Conservation (phyloP, 2,329 filamentous ascomycete genomes). For the Botryosphaeria agaves region DNA sequence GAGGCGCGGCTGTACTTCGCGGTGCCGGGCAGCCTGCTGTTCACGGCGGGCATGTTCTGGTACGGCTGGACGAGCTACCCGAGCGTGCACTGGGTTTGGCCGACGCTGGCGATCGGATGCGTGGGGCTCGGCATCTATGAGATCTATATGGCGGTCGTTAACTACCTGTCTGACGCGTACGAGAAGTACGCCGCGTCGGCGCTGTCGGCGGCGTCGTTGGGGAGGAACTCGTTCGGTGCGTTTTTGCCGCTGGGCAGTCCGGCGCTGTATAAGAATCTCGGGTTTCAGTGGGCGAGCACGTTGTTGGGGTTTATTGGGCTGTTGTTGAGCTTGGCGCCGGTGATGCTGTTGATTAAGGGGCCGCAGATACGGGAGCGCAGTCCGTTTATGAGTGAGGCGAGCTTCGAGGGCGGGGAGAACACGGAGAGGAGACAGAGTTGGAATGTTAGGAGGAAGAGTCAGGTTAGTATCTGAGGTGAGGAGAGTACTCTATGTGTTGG, state of each 20-base stretch:
- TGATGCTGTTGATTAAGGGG: constrained; percentile 24
- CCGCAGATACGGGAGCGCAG: constrained; percentile 20
- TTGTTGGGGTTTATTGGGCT: constrained; percentile 25
- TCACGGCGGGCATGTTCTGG: constrained; percentile 12
- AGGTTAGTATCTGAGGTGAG: no score
- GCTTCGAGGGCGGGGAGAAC: constrained; percentile 6
- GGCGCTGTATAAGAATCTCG: constrained; percentile 20
- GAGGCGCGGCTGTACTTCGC: constrained; percentile 25
- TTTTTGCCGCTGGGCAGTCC: constrained; percentile 27
- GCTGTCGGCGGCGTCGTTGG: constrained; percentile 26
- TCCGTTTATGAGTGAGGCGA: constrained; percentile 17
- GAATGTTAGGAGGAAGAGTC: no score
- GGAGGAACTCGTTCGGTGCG: constrained; percentile 27
- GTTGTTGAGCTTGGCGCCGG: constrained; percentile 20
- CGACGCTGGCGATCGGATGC: constrained; percentile 10
- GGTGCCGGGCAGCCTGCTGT: constrained; percentile 22
- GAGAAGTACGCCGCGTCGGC: constrained; percentile 30
- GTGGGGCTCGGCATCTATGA: constrained; percentile 14
- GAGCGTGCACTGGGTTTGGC: constrained; percentile 12
- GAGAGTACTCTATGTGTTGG: no score
- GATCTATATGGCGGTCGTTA: constrained; percentile 30
- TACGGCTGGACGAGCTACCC: constrained; percentile 10
- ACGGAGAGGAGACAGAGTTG: not conserved
- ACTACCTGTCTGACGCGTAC: constrained; percentile 31
- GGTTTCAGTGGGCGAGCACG: constrained; percentile 25